These are phyloP conservation scores for Paramecium sexaurelia DNA, from an alignment of 73 alveolate genomes.

Conservation along the genomic window DNA sequence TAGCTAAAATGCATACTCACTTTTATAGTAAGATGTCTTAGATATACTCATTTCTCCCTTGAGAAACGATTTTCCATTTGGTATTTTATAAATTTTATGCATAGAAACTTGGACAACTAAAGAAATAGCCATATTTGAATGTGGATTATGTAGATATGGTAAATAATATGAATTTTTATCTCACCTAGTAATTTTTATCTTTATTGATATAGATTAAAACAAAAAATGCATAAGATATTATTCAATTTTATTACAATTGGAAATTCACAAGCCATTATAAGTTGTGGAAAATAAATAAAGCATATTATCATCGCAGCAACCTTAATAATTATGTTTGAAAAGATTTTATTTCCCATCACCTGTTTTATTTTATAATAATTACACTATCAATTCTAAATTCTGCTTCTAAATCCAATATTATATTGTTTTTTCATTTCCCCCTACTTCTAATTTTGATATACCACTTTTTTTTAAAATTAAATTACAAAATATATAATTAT, in stretches of 20 bases:
- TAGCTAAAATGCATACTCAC: background rate
- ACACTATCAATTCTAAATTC: background rate
- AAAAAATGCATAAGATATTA: slow-evolving; percentile 57
- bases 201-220: background rate
- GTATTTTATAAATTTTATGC: background rate
- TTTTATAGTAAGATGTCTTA: slow-evolving; percentile 18
- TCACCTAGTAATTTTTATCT: background rate
- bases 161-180: slow-evolving; percentile 61
- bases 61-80: slow-evolving; percentile 60
- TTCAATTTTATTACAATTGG: slow-evolving; percentile 58
- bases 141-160: slow-evolving; percentile 69
- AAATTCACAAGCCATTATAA: slow-evolving; percentile 65
- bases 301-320: slow-evolving; percentile 56
- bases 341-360: background rate
- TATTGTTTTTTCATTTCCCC: background rate
- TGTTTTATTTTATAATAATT: background rate
- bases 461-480: background rate
- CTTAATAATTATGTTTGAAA: slow-evolving; percentile 54
- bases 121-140: slow-evolving; percentile 65
- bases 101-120: slow-evolving; percentile 64
- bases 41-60: slow-evolving; percentile 58
- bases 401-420: background rate
- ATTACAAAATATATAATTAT: too few species aligned
- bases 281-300: slow-evolving; percentile 62
- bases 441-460: background rate